Conservation (phyloP, 352 stramenopile species). For the Pythium insidiosum region DNA sequence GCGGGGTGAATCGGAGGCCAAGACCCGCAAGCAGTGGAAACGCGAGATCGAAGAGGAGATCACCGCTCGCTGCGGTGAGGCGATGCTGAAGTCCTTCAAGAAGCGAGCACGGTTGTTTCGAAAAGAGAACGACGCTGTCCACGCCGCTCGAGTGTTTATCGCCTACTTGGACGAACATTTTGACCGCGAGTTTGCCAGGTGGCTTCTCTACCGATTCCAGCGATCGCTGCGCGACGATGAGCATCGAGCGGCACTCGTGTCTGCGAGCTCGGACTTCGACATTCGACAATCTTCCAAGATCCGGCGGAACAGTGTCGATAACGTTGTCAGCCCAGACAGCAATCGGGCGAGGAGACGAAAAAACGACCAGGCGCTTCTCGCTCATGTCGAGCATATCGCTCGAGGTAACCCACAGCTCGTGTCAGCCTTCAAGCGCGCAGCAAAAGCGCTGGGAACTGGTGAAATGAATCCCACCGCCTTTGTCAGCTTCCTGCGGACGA, state of each 20-base stretch:
- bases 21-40: slow-evolving; percentile 32
- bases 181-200: slow-evolving; percentile 41
- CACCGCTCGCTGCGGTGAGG: slow-evolving; percentile 29
- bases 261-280: slow-evolving; percentile 4
- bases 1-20: slow-evolving; percentile 15
- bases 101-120: slow-evolving; percentile 57
- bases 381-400: slow-evolving; percentile 47
- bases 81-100: slow-evolving; percentile 59
- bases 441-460: slow-evolving; percentile 59
- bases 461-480: slow-evolving; percentile 63
- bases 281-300: slow-evolving; percentile 5
- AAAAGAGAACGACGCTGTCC: slow-evolving; percentile 56
- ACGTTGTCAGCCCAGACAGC: no score
- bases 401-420: slow-evolving; percentile 37
- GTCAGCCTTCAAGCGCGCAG: slow-evolving; percentile 53
- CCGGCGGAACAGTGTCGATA: slow-evolving; percentile 8
- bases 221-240: slow-evolving; percentile 48
- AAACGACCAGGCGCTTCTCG: slow-evolving; percentile 62
- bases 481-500: slow-evolving; percentile 43
- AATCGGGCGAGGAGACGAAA: no score
- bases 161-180: slow-evolving; percentile 44
- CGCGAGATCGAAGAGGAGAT: slow-evolving; percentile 69
- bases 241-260: slow-evolving; percentile 34
- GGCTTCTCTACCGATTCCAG: slow-evolving; percentile 44
- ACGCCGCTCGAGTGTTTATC: slow-evolving; percentile 36